Conservation (phyloP, 2,329 filamentous ascomycete genomes). For the Tolypocladium cylindrosporum region DNA sequence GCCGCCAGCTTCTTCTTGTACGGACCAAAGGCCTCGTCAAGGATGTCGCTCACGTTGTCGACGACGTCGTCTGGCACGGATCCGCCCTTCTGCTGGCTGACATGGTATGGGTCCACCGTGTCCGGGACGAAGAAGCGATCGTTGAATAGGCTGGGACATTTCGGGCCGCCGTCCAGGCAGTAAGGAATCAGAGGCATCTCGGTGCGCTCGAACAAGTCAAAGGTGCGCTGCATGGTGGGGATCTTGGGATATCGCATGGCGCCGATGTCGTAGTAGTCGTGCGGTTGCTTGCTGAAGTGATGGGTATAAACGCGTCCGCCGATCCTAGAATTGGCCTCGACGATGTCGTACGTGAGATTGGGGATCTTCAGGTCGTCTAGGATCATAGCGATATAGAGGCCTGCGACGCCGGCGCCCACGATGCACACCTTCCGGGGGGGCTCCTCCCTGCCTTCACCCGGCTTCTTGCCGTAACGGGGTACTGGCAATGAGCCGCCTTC, state of each 20-base stretch:
- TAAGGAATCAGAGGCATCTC: conserved; percentile 1
- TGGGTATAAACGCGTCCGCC: conserved; percentile 26
- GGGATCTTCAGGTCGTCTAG: conserved; percentile 16
- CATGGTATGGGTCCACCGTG: conserved; percentile 3
- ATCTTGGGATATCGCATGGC: conserved; percentile 28
- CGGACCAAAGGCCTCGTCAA: conserved; percentile 1
- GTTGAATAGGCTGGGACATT: conserved; percentile 5
- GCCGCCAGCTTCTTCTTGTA: conserved; percentile 1
- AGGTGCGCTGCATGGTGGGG: conserved; percentile 13
- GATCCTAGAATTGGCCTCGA: conserved; percentile 20
- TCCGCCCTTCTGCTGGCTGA: conserved; percentile 3
- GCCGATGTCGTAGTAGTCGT: conserved; percentile 30
- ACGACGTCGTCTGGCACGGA: conserved; percentile 6
- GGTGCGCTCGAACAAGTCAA: conserved; percentile 4
- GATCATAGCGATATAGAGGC: conserved; percentile 23
- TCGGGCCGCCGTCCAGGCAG: conserved; percentile 2
- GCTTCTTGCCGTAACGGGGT: not conserved
- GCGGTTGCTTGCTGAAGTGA: conserved; percentile 15
- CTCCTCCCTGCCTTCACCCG: not conserved
- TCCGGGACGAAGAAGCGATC: conserved; percentile 1
- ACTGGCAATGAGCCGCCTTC: not conserved
- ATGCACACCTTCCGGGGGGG: conserved; percentile 16
- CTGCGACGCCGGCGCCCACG: conserved; percentile 24
- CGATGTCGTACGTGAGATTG: conserved; percentile 17
- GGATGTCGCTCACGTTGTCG: conserved; percentile 1